Evolutionary conservation across 2,329 filamentous ascomycete species (phyloP).

Genomic region (Graphium sp.): DNA sequence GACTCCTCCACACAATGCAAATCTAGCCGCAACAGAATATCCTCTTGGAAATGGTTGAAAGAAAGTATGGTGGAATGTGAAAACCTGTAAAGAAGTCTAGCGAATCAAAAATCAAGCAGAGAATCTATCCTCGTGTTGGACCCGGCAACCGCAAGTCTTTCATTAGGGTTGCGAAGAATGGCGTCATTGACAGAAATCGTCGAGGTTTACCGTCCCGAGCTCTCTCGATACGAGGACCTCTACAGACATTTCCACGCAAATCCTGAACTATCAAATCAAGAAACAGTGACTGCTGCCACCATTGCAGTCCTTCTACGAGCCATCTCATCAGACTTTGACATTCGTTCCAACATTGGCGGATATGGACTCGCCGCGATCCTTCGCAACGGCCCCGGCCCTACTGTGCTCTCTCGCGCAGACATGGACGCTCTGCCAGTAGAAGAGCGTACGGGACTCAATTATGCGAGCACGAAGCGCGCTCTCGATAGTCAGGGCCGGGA

Average conservation of each 20-base stretch:
- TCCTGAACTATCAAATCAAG: slow-evolving; percentile 41
- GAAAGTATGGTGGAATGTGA: too few species aligned
- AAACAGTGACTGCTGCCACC: slow-evolving; percentile 29
- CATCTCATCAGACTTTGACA: slow-evolving; percentile 15
- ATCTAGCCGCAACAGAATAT: too few species aligned
- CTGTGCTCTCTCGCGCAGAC: slow-evolving; percentile 41
- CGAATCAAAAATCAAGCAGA: too few species aligned
- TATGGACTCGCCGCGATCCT: slow-evolving; percentile 39
- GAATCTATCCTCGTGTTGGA: too few species aligned
- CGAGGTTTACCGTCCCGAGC: background rate
- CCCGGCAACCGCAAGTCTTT: too few species aligned
- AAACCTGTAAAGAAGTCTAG: too few species aligned
- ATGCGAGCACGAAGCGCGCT: slow-evolving; percentile 22
- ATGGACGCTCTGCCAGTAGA: slow-evolving; percentile 43
- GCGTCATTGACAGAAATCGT: too few species aligned
- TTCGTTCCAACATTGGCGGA: slow-evolving; percentile 32
- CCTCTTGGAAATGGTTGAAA: too few species aligned
- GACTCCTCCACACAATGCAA: too few species aligned
- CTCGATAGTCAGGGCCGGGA: slow-evolving; percentile 25
- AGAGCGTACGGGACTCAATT: slow-evolving; percentile 35
- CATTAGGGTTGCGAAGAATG: too few species aligned
- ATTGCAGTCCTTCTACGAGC: slow-evolving; percentile 21
- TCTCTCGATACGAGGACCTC: slow-evolving; percentile 18
- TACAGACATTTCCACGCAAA: slow-evolving; percentile 43
- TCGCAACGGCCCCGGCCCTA: slow-evolving; percentile 34